Evolutionary conservation across 352 stramenopile genomes (phyloP).

Genomic region (Phytophthora rubi): DNA sequence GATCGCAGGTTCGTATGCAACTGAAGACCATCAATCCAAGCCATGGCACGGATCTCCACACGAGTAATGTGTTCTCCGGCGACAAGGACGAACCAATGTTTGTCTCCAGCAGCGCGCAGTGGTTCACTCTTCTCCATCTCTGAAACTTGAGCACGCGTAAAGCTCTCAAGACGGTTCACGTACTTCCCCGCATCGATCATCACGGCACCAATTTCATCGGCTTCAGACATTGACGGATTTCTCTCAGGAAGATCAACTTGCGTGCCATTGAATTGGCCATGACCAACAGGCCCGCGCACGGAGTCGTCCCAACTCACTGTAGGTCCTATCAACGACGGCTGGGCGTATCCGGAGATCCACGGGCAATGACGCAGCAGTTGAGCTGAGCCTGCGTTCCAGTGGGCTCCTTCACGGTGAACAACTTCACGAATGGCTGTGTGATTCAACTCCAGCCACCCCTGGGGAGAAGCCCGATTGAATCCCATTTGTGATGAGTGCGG

Average conservation of each 20-base stretch:
- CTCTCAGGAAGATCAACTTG: slow-evolving; percentile 45
- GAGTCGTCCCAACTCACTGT: slow-evolving; percentile 52
- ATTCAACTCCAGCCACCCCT: slow-evolving; percentile 51
- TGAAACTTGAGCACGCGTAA: slow-evolving; percentile 47
- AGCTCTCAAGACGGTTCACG: slow-evolving; percentile 50
- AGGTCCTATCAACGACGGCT: slow-evolving; percentile 41
- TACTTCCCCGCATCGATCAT: slow-evolving; percentile 48
- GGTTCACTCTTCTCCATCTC: slow-evolving; percentile 31
- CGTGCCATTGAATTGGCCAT: slow-evolving; percentile 46
- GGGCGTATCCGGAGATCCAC: slow-evolving; percentile 57
- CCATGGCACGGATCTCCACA: slow-evolving; percentile 61
- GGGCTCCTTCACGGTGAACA: slow-evolving; percentile 34
- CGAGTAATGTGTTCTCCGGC: slow-evolving; percentile 55
- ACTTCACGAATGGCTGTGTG: slow-evolving; percentile 46
- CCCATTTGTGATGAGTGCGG: slow-evolving; percentile 23
- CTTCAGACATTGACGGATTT: slow-evolving; percentile 11
- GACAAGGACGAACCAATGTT: slow-evolving; percentile 55
- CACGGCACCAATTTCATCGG: slow-evolving; percentile 54
- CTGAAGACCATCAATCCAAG: slow-evolving; percentile 72
- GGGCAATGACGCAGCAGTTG: slow-evolving; percentile 54
- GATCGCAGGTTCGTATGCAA: slow-evolving; percentile 67
- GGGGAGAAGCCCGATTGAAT: slow-evolving; percentile 16
- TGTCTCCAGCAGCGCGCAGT: slow-evolving; percentile 32
- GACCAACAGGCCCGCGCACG: slow-evolving; percentile 54
- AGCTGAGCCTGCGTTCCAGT: slow-evolving; percentile 67